Conservation (phyloP, 2,329 filamentous ascomycete genomes). For the Ophiocordyceps camponoti-leonardi region DNA sequence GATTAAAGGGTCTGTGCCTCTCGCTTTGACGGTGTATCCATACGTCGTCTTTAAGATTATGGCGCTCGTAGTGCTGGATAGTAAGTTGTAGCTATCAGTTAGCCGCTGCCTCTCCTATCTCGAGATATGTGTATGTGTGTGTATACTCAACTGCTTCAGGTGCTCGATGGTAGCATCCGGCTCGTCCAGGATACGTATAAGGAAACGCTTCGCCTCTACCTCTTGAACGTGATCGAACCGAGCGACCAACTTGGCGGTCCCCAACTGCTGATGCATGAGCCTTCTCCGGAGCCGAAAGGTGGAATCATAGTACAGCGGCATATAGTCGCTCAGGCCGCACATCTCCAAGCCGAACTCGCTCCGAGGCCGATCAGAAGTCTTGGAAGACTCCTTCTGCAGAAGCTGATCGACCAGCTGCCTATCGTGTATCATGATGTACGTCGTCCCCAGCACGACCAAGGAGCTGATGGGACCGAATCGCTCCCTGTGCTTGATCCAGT, state of each 20-base stretch:
- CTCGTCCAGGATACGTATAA: background rate
- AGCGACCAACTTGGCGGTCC: conserved; percentile 1
- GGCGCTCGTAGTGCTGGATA: background rate
- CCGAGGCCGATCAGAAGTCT: conserved; percentile 5
- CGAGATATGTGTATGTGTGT: too few relatives aligned
- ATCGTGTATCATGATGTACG: conserved; percentile 21
- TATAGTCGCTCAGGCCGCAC: background rate
- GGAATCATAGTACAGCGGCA: background rate
- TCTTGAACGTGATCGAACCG: conserved; percentile 2
- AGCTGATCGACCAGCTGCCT: conserved; percentile 14
- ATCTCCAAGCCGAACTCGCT: background rate
- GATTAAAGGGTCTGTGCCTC: too few relatives aligned
- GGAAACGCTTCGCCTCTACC: background rate
- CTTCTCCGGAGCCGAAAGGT: background rate
- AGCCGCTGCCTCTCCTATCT: background rate
- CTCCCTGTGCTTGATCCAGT: conserved; percentile 16
- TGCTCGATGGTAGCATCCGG: background rate
- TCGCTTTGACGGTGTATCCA: too few relatives aligned
- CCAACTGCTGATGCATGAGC: conserved; percentile 1
- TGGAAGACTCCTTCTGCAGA: conserved; percentile 14
- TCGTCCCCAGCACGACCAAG: conserved; percentile 8
- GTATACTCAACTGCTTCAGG: conserved; percentile 1
- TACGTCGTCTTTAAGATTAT: background rate
- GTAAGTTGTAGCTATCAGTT: background rate
- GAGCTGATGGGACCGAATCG: conserved; percentile 10